Evolutionary conservation across 208 protist species (phyloP).

Genomic region (Leishmania guyanensis): DNA sequence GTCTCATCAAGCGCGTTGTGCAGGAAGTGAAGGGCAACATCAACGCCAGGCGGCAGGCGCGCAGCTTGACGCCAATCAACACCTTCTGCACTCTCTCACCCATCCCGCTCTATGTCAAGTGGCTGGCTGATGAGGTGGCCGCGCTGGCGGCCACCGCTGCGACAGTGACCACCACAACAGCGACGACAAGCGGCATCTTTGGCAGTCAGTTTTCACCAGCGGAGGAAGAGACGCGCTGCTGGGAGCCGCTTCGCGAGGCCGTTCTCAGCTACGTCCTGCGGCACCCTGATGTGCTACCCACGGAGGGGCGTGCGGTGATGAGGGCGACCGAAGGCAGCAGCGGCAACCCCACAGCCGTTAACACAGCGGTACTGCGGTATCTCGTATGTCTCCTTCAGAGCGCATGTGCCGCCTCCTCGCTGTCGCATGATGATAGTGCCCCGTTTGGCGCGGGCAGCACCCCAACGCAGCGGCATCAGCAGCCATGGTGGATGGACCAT

Average conservation of each 20-base stretch:
- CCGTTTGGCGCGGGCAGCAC: neutral
- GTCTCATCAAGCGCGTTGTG: conserved; percentile 89
- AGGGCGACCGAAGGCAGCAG: neutral
- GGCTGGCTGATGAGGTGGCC: conserved; percentile 61
- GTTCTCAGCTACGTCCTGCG: conserved; percentile 38
- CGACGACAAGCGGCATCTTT: conserved; percentile 34
- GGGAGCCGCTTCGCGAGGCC: conserved; percentile 40
- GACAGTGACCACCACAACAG: neutral
- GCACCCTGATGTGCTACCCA: conserved; percentile 17
- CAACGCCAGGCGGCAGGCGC: conserved; percentile 47
- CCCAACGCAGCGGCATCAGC: neutral
- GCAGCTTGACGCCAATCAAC: conserved; percentile 45
- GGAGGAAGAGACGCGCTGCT: conserved; percentile 32
- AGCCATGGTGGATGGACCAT: conserved; percentile 64
- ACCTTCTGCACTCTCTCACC: conserved; percentile 84
- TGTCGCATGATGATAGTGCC: neutral
- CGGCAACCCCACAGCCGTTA: neutral
- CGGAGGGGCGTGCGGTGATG: conserved; percentile 6
- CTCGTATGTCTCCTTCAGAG: conserved; percentile 20
- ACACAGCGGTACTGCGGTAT: conserved; percentile 29
- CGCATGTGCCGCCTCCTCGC: neutral
- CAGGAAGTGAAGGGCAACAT: conserved; percentile 71
- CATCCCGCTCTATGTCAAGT: conserved; percentile 77
- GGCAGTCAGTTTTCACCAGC: conserved; percentile 20
- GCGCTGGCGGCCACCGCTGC: conserved; percentile 28